Evolutionary conservation across 345 rosid species (phyloP), one percentile per base, ranked within the genome.

Genomic region (Boechera retrofracta): DNA sequence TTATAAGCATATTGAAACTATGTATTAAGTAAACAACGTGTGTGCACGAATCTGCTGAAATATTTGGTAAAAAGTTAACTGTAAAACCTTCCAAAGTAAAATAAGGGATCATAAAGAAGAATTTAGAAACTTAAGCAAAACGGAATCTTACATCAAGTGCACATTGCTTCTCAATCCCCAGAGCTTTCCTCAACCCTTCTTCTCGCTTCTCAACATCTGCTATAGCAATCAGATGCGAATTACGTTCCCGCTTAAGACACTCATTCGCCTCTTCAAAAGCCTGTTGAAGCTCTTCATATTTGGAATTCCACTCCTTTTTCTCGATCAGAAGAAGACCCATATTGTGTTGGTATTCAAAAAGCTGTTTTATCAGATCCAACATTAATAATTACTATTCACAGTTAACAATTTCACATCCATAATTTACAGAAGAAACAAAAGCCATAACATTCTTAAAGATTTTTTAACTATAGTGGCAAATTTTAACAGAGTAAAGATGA

Each of bases 301-400:
- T 86, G 31, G 87, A 81, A 77, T 70, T 76, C 97, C 99, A 95
- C 29, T 92, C 97, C 81, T 86, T 91, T 77, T 95, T 86, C 87
- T 95, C 99, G 35, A 95, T 84, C 82, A 95, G 83, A 64, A 95
- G 92, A 76, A 95, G 91, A 35, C 98, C 99, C 97, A 95, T 86
- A 69, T 86, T 92, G 80, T 92, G 92, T 64, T 94, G 98, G 77
- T 94, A 94, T 10, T 92, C 96, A 47, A 89, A 95, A 51, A 95
- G 94, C 99, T 95, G 91, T 10, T 31, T 11, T 3, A 65, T 5
- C 57, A 53, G 3, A 39, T 12, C 10, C 33, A 42, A 63, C 36
- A 13, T 4, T 42, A 45, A 65, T 10, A 35, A 47, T 24, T 7
- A 56, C 16, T 16, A 24, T 45, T 67, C 45, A 8, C 31, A 65